Conservation (phyloP, 164 flowering plant genomes). For the Vitis riparia region DNA sequence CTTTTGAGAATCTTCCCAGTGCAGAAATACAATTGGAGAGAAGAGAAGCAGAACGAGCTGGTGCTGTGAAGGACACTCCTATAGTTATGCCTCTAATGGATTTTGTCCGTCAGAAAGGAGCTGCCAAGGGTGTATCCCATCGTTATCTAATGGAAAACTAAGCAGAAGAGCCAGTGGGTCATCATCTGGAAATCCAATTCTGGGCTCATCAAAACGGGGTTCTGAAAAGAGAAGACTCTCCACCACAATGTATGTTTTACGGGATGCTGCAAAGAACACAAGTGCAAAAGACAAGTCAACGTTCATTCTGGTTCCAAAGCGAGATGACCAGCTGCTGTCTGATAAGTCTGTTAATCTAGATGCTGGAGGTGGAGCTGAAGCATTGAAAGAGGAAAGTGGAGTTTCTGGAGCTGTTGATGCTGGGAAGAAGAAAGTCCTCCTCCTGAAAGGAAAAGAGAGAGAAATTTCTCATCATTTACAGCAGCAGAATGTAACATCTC, state of each 20-base stretch:
- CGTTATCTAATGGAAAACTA: constrained; percentile 59
- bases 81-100: constrained; percentile 88
- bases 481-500: too few relatives aligned
- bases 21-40: constrained; percentile 92
- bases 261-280: constrained; percentile 51
- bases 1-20: constrained; percentile 93
- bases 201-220: constrained; percentile 53
- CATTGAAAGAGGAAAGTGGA: constrained; percentile 53
- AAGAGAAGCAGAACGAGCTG: constrained; percentile 83
- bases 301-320: constrained; percentile 47
- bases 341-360: constrained; percentile 37
- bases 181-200: constrained; percentile 44
- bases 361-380: constrained; percentile 39
- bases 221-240: constrained; percentile 66
- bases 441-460: too few relatives aligned
- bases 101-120: constrained; percentile 84
- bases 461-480: too few relatives aligned
- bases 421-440: too few relatives aligned
- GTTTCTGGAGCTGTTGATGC: constrained; percentile 8
- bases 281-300: constrained; percentile 62
- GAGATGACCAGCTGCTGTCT: constrained; percentile 41
- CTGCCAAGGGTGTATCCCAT: constrained; percentile 68
- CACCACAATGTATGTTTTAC: constrained; percentile 66
- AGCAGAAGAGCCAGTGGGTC: constrained; percentile 49
- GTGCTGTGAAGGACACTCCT: constrained; percentile 70